These are phyloP conservation scores for Penicillium italicum DNA, from an alignment of 2,329 filamentous ascomycete species.

Conservation along the genomic window DNA sequence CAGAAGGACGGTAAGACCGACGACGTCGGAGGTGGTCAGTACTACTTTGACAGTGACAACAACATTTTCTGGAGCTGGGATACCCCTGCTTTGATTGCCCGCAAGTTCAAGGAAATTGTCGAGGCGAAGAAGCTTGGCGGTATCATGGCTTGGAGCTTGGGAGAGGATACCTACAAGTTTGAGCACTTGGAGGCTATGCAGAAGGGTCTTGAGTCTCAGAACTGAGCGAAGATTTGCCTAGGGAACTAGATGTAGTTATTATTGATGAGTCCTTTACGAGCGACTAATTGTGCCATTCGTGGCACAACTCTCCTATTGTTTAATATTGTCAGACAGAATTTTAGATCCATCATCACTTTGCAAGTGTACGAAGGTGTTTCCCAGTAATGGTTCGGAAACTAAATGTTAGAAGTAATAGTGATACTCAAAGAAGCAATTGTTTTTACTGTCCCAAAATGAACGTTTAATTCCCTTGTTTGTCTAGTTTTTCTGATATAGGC, in stretches of 20 bases:
- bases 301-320: no score
- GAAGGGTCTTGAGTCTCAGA: constrained; percentile 27
- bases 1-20: constrained; percentile 55
- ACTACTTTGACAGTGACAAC: constrained; percentile 61
- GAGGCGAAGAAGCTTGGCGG: constrained; percentile 58
- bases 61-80: constrained; percentile 73
- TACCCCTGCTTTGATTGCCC: constrained; percentile 55
- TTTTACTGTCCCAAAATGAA: neutral
- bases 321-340: no score
- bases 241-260: no score
- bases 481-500: no score
- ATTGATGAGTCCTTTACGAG: neutral
- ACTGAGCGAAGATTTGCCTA: no score
- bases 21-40: constrained; percentile 58
- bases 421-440: no score
- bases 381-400: no score
- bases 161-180: constrained; percentile 57
- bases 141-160: constrained; percentile 72
- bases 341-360: no score
- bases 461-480: neutral
- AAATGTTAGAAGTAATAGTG: no score
- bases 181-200: constrained; percentile 46
- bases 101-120: constrained; percentile 62
- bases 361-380: no score
- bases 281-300: no score